A percentile compares a stretch with the other conserved stretches of the same genome.
Evolutionary conservation across 345 rosid species (phyloP).

Genomic region (Hibiscus syriacus): DNA sequence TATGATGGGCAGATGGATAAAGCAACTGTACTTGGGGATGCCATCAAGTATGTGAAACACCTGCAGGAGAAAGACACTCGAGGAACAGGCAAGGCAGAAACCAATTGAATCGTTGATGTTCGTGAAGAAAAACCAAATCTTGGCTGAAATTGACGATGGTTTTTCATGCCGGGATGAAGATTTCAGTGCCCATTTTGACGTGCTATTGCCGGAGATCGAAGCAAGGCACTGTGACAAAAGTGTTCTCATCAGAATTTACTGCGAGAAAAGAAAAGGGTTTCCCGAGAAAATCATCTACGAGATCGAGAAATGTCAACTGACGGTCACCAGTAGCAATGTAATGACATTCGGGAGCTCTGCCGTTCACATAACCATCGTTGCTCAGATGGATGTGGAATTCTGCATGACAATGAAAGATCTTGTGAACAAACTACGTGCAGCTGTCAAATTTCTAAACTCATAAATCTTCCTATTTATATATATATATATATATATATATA

Average conservation of each 20-base stretch:
- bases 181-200: conserved; percentile 19
- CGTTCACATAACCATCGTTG: conserved; percentile 57
- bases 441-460: conserved; percentile 38
- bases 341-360: conserved; percentile 61
- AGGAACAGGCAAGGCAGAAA: conserved; percentile 54
- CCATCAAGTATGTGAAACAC: no score
- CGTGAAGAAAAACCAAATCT: conserved; percentile 60
- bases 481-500: no score
- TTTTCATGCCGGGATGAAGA: conserved; percentile 20
- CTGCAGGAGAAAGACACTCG: conserved; percentile 69
- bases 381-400: conserved; percentile 70
- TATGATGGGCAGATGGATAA: conserved; percentile 71
- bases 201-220: conserved; percentile 66
- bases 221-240: conserved; percentile 59
- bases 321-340: conserved; percentile 50
- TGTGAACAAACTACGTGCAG: conserved; percentile 46
- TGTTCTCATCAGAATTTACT: conserved; percentile 67
- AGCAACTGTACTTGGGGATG: conserved; percentile 86
- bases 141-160: conserved; percentile 30
- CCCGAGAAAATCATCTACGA: conserved; percentile 49
- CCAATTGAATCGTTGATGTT: conserved; percentile 58
- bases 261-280: conserved; percentile 62
- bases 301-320: conserved; percentile 50
- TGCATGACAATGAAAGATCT: conserved; percentile 53
- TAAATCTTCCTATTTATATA: no score